Evolutionary conservation across 1,284 basidiomycete species (phyloP), one percentile per base, ranked within the genome.

Genomic region (Anthracocystis panici-leucophaei): DNA sequence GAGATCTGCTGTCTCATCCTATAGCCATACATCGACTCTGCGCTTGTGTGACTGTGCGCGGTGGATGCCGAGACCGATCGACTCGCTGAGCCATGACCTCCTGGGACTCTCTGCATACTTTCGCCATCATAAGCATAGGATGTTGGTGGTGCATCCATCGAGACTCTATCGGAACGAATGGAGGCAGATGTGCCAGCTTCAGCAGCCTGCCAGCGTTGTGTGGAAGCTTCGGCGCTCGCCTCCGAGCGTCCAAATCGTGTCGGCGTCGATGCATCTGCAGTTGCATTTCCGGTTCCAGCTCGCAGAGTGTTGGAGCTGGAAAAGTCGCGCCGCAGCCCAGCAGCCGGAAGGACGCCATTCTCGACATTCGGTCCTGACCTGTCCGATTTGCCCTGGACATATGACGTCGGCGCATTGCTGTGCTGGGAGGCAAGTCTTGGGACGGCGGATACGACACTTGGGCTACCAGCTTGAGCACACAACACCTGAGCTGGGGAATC

Each of bases 241-340:
- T 23, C 42, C 5, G 54, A 46, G 23, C 40, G 33, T n/a, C 42
- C 20, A 16, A 20, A n/a, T 3, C 29, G 14, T 10, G 25, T 33
- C 10, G 56, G 56, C 16, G 52, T 44, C 27, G 50, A 23, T 42
- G 35, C 14, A n/a, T 31, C 25, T 40, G 45, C 49, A 2, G 20
- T 14, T 11, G 42, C 41, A 8, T 25, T 6, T 16, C 44, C 23
- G 8, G 54, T 18, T 14, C 42, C 48, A 11, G 59, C 66, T 12
- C 72, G 57, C 46, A 75, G 42, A 0, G 72, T 75, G n/a, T 69
- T 70, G 25, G 72, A 69, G 52, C 72, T 75, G 11, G 66, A 69
- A 40, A 59, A 60, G 40, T 75, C 72, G 27, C 66, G 66, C 18
- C 62, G 72, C 14, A 70, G 63, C n/a, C 58, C 56, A 3, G 46